phyloP scores from a whole-genome alignment of 768 basidiomycete species.

The Tylopilus balloui region DNA sequence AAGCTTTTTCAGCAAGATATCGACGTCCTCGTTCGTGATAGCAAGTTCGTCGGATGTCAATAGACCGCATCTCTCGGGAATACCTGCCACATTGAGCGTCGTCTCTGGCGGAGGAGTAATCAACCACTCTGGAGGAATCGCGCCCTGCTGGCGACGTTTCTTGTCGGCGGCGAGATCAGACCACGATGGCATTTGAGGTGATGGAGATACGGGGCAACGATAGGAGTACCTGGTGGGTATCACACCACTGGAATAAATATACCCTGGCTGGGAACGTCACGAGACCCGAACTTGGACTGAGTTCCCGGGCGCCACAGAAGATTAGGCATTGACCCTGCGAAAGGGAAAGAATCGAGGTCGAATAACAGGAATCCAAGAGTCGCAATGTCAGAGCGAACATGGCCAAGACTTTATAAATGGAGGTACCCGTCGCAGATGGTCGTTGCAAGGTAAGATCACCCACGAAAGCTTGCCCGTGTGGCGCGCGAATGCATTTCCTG shows the following conservation, averaged over 20 bases:
- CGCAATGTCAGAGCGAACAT: no score
- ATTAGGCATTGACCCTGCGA: no score
- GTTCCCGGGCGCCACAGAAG: no score
- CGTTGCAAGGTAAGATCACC: background rate
- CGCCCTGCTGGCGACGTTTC: constrained; percentile 45
- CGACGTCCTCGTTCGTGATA: constrained; percentile 51
- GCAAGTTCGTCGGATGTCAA: constrained; percentile 52
- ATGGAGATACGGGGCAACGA: no score
- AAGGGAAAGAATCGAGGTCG: no score
- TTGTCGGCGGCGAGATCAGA: constrained; percentile 51
- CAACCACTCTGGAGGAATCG: constrained; percentile 65
- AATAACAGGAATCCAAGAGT: no score
- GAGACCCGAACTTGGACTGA: no score
- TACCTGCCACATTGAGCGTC: constrained; percentile 46
- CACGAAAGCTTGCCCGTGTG: background rate
- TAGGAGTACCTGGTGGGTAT: background rate
- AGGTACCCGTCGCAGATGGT: background rate
- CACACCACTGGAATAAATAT: background rate
- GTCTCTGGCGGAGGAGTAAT: constrained; percentile 47
- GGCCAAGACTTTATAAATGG: background rate
- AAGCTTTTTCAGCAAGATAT: constrained; percentile 51
- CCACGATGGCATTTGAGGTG: constrained; percentile 37
- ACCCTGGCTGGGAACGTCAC: background rate
- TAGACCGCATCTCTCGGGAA: constrained; percentile 55
- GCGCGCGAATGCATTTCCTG: background rate